A percentile compares a stretch with the other conserved stretches of the same genome.
Conservation (phyloP, 2,329 filamentous ascomycete genomes). For the Monascus ruber region DNA sequence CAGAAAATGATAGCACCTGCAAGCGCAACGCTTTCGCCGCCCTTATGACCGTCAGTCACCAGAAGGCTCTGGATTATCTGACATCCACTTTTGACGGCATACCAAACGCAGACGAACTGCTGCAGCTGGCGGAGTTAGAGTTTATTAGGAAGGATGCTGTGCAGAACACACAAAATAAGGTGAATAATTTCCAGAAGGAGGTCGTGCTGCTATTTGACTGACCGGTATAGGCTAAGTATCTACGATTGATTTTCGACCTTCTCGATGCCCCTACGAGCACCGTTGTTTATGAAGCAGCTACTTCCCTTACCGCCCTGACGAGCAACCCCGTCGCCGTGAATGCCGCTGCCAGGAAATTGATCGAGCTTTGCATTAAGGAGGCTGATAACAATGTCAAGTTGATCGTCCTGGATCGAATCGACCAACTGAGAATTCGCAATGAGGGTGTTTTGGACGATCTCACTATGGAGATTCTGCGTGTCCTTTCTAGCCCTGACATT, state of each 20-base stretch:
- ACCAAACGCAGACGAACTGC: conserved; percentile 82
- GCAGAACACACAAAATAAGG: conserved; percentile 88
- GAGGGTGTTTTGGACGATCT: conserved; percentile 86
- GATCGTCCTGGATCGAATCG: conserved; percentile 89
- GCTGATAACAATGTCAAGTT: conserved; percentile 99
- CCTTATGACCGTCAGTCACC: conserved; percentile 80
- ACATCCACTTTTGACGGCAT: conserved; percentile 86
- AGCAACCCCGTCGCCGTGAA: conserved; percentile 97
- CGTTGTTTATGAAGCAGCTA: conserved; percentile 94
- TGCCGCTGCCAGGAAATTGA: conserved; percentile 89
- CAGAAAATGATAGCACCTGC: conserved; percentile 87
- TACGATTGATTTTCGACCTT: conserved; percentile 91
- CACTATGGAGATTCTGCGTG: conserved; percentile 92
- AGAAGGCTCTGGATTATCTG: conserved; percentile 80
- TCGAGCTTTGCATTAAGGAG: conserved; percentile 94
- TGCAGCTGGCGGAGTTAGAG: conserved; percentile 88
- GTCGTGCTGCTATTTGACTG: conserved; percentile 9
- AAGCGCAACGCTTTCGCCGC: conserved; percentile 97
- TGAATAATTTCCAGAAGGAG: conserved; percentile 25
- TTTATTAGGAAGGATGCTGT: conserved; percentile 98
- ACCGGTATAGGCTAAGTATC: conserved; percentile 60
- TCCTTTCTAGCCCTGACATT: conserved; percentile 88
- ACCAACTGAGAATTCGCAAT: conserved; percentile 75
- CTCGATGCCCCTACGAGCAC: conserved; percentile 87
- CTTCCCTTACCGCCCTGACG: conserved; percentile 83